Conservation (phyloP, 192 early-diverging fungal genomes). For the Gryganskiella cystojenkinii region DNA sequence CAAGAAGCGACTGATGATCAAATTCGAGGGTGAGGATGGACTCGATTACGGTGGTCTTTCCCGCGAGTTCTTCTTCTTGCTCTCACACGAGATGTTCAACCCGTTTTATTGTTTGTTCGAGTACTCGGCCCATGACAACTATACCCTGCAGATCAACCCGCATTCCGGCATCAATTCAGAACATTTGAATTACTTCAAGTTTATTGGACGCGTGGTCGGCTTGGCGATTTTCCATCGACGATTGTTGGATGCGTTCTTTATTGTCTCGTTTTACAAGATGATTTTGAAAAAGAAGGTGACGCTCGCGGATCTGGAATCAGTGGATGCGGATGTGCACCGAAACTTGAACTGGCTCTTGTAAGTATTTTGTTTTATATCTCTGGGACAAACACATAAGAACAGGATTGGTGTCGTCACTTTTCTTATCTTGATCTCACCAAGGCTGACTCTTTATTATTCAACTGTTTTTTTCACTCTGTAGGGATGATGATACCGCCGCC, state of each 20-base stretch:
- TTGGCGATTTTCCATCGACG: conserved; percentile 97
- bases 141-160: conserved; percentile 98
- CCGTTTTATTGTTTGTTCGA: conserved; percentile 97
- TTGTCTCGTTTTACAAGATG: conserved; percentile 97
- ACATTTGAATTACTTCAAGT: conserved; percentile 98
- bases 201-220: conserved; percentile 97
- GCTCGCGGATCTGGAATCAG: conserved; percentile 92
- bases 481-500: conserved; percentile 84
- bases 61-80: conserved; percentile 97
- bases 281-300: conserved; percentile 91
- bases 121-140: conserved; percentile 98
- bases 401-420: neutral
- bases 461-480: conserved; percentile 34
- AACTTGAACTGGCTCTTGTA: conserved; percentile 95
- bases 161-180: conserved; percentile 96
- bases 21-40: conserved; percentile 98
- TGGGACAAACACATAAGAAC: neutral
- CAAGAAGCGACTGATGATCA: conserved; percentile 98
- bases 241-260: conserved; percentile 96
- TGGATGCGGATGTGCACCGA: conserved; percentile 92
- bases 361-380: conserved; percentile 17
- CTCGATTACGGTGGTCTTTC: conserved; percentile 98
- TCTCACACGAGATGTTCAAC: conserved; percentile 99
- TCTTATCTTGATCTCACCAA: neutral
- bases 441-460: neutral